Conservation (phyloP, 2,329 filamentous ascomycete genomes). For the Penicillium sp. region DNA sequence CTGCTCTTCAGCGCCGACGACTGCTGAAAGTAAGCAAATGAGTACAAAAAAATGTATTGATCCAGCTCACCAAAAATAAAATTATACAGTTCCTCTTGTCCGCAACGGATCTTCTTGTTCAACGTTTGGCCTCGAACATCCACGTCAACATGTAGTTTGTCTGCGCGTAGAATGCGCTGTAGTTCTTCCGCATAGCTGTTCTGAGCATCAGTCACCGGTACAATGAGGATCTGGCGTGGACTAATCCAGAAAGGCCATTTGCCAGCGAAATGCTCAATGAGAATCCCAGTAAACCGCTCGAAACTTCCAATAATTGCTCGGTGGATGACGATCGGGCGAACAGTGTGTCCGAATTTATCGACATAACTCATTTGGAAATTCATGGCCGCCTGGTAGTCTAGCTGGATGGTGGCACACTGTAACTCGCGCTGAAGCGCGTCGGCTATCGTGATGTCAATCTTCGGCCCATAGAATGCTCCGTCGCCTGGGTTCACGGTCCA, state of each 20-base stretch:
- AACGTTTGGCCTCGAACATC: slow-evolving; percentile 52
- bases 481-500: slow-evolving; percentile 96
- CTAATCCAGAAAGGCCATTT: slow-evolving; percentile 59
- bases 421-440: slow-evolving; percentile 83
- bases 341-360: slow-evolving; percentile 59
- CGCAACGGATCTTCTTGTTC: not conserved
- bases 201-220: slow-evolving; percentile 52
- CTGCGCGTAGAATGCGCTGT: slow-evolving; percentile 46
- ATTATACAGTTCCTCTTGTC: no score
- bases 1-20: slow-evolving; percentile 59
- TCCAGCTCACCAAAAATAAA: no score
- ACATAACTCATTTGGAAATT: slow-evolving; percentile 89
- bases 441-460: slow-evolving; percentile 94
- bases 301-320: slow-evolving; percentile 55
- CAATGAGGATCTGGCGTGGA: slow-evolving; percentile 53
- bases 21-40: slow-evolving; percentile 43
- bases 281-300: slow-evolving; percentile 54
- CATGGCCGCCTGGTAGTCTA: slow-evolving; percentile 82
- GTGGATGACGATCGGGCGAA: slow-evolving; percentile 54
- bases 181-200: slow-evolving; percentile 54
- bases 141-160: slow-evolving; percentile 52
- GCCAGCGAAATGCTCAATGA: slow-evolving; percentile 55
- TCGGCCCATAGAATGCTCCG: slow-evolving; percentile 96
- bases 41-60: slow-evolving; percentile 18
- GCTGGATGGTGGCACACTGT: slow-evolving; percentile 92